These are phyloP conservation scores for Tetracentron sinense DNA, from an alignment of 164 flowering plant species.

Conservation along the genomic window DNA sequence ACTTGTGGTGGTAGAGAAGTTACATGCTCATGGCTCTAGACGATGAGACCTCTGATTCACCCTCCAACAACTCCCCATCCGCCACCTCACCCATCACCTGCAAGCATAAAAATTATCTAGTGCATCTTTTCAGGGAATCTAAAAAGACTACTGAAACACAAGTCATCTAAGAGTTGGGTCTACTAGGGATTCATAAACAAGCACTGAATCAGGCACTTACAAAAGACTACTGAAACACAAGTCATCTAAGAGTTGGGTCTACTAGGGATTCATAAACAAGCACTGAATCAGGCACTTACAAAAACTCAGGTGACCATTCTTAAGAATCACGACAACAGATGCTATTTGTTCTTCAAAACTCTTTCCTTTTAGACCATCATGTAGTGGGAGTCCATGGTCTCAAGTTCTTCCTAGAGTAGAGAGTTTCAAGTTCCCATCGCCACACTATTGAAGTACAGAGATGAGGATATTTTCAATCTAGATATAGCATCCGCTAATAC, in stretches of 20 bases:
- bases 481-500: too few relatives aligned
- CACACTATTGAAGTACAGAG: too few relatives aligned
- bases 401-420: not conserved
- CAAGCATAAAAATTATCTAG: not conserved
- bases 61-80: constrained; percentile 49
- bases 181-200: too few relatives aligned
- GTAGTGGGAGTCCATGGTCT: not conserved
- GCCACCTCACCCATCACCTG: constrained; percentile 36
- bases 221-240: not conserved
- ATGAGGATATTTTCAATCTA: too few relatives aligned
- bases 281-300: not conserved
- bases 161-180: not conserved
- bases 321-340: not conserved
- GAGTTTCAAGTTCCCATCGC: too few relatives aligned
- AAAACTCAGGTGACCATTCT: not conserved
- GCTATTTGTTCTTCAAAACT: not conserved
- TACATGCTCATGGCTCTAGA: constrained; percentile 92
- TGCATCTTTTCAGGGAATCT: not conserved
- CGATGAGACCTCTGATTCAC: constrained; percentile 59
- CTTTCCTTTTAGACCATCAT: not conserved
- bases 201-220: not conserved
- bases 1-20: constrained; percentile 10
- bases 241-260: not conserved
- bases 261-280: too few relatives aligned
- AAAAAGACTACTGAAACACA: not conserved